Base-by-base conservation (phyloP, 2,329 filamentous ascomycete genomes). In the Camptophora hylomeconis region DNA sequence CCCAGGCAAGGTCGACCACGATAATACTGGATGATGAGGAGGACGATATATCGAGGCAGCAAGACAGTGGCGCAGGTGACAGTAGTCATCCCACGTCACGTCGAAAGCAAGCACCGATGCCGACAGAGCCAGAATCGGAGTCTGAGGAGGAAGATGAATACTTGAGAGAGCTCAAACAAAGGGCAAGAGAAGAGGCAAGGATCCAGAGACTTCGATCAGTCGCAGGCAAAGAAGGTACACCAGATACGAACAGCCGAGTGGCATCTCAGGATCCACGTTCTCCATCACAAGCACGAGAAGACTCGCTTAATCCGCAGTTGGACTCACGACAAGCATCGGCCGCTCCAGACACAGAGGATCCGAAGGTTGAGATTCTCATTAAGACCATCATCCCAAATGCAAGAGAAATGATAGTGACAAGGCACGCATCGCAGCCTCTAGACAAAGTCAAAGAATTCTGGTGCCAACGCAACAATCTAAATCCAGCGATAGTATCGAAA, bases 401-500 rank as follows among this genome's bases (percentile, higher is more conserved):
- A 0, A 66, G 57, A 14, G 55, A 69, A 6, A 48, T 83, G 17
- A 58, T 81, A 20, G 65, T 80, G 28, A 73, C 67, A 27, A 70
- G 80, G 20, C 72, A 71, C 42, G 63, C 81, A 35, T 70, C 69
- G 18, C 79, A 81, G 45, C 61, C 67, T 2, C 58, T 94, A 5
- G 67, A 69, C 36, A 60, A 78, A 32, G 70, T 86, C 5, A 69
- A 75, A 22, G 50, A 70, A 20, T 70, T 69, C 8, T 94, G 83
- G 80, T 71, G 78, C 42, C 55, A 60, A 8, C 63, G 65, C 30
- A 76, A 86, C 46, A 51, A 50, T 2, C 65, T 72, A 25, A 52
- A 58, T 2, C 52, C 58, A 2, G 58, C 66, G 3, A 49, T 64
- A 14, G 53, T 63, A 2, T 56, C 65, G 4, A 57, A 61, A 1